These are phyloP conservation scores for Lentinula boryana DNA, from an alignment of 768 basidiomycete species.

Conservation along the genomic window DNA sequence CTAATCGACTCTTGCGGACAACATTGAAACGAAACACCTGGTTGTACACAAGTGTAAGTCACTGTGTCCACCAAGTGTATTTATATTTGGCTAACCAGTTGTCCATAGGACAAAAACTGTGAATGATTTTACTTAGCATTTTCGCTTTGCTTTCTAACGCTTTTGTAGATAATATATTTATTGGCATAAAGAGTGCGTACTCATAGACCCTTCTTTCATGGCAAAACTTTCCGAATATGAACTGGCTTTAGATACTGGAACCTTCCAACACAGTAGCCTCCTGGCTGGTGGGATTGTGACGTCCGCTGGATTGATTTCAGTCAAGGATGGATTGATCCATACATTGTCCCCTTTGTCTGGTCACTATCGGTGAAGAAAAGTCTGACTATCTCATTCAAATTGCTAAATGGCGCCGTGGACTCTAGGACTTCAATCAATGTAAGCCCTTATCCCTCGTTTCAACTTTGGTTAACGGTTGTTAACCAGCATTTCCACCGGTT, in stretches of 20 bases:
- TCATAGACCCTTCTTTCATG: not conserved
- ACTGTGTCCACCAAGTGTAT: not conserved
- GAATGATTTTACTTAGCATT: constrained; percentile 10
- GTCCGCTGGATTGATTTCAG: constrained; percentile 59
- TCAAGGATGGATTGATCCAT: constrained; percentile 55
- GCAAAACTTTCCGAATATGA: not conserved
- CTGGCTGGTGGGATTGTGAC: constrained; percentile 53
- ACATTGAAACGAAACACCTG: constrained; percentile 57
- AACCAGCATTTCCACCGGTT: constrained; percentile 55
- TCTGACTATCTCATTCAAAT: too few species aligned
- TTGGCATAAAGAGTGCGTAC: constrained; percentile 55
- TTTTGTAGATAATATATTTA: constrained; percentile 50
- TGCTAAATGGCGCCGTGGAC: not conserved
- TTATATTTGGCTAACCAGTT: not conserved
- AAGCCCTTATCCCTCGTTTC: constrained; percentile 7
- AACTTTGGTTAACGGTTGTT: not conserved
- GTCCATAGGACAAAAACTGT: constrained; percentile 47
- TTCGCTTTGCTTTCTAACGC: not conserved
- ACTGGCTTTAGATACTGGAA: constrained; percentile 34
- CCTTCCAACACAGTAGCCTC: constrained; percentile 65
- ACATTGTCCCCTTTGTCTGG: constrained; percentile 61
- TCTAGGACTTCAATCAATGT: constrained; percentile 50
- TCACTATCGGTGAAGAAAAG: constrained; percentile 47
- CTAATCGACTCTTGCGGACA: constrained; percentile 50
- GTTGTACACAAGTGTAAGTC: constrained; percentile 59